Base-by-base conservation (phyloP, 2,329 filamentous ascomycete species). In the Leptographium flavum region DNA sequence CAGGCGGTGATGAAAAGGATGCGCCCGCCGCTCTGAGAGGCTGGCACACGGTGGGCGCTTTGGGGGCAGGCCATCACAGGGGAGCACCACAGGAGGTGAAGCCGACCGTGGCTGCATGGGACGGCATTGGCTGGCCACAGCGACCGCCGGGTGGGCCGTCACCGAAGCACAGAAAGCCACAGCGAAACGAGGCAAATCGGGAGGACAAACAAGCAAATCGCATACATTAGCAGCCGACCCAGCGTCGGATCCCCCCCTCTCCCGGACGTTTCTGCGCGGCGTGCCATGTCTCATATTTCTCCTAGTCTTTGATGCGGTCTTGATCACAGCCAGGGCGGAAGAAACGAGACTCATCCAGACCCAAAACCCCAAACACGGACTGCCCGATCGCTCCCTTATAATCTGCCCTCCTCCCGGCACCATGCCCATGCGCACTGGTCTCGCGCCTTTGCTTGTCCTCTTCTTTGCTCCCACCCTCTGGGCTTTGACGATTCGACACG, bases 341-440 rank as follows among this genome's bases (percentile, higher is more conserved):
- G n/a, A n/a, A n/a, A n/a, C n/a, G n/a, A n/a, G n/a, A n/a, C n/a
- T n/a, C n/a, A n/a, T n/a, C n/a, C n/a, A n/a, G n/a, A n/a, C n/a
- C n/a, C n/a, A n/a, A n/a, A n/a, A n/a, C n/a, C n/a, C n/a, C n/a
- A n/a, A n/a, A n/a, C n/a, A n/a, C n/a, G n/a, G n/a, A n/a, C n/a
- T 15, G 31, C 31, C 3, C 13, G 9, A 31, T 5, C 17, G 15
- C 19, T 3, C n/a, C 8, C 19, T n/a, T 33, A 33, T 33, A 33
- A n/a, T 33, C 15, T n/a, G 25, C 19, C 21, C 33, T 19, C 27
- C 21, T n/a, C 36, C 32, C 19, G 31, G 15, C 63, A 69, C 55
- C 60, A 71, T 71, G 68, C 61, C 55, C n/a, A 31, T 31, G 30
- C 28, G 38, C 4, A 17, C 28, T 38, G 15, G 17, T 14, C 17